A percentile compares a stretch with the other conserved stretches of the same genome.
phyloP scores from a whole-genome alignment of 2,329 filamentous ascomycete species.

The Xylaria sp. region DNA sequence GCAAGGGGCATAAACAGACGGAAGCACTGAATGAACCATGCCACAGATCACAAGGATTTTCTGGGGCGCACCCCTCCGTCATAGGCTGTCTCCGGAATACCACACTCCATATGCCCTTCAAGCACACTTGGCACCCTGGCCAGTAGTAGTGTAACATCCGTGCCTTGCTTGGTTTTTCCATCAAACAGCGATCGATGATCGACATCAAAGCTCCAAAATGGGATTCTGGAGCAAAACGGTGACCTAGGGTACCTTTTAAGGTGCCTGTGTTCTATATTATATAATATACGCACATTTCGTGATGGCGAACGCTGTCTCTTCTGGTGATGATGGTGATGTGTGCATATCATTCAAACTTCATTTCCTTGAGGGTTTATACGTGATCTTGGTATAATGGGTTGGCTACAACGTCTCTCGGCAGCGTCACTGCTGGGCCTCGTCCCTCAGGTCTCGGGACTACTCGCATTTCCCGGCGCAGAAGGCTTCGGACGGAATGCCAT shows the following conservation, averaged over 20 bases:
- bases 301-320: background rate
- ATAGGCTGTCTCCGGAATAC: slow-evolving; percentile 19
- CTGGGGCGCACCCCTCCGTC: background rate
- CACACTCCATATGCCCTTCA: slow-evolving; percentile 22
- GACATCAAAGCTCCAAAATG: background rate
- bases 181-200: slow-evolving; percentile 23
- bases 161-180: slow-evolving; percentile 19
- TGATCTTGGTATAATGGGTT: slow-evolving; percentile 23
- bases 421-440: slow-evolving; percentile 23
- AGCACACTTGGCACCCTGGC: slow-evolving; percentile 15
- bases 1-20: background rate
- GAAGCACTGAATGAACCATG: background rate
- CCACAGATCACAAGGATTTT: background rate
- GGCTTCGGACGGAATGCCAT: slow-evolving; percentile 54
- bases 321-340: no score
- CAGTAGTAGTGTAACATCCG: background rate
- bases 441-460: slow-evolving; percentile 21
- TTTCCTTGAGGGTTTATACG: background rate
- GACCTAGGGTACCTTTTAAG: background rate
- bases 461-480: slow-evolving; percentile 57
- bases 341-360: background rate
- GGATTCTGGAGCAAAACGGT: background rate
- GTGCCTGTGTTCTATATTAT: no score
- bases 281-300: slow-evolving; percentile 2
- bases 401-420: slow-evolving; percentile 20